Evolutionary conservation across 768 basidiomycete genomes (phyloP).

Genomic region (Dendrothele bispora): DNA sequence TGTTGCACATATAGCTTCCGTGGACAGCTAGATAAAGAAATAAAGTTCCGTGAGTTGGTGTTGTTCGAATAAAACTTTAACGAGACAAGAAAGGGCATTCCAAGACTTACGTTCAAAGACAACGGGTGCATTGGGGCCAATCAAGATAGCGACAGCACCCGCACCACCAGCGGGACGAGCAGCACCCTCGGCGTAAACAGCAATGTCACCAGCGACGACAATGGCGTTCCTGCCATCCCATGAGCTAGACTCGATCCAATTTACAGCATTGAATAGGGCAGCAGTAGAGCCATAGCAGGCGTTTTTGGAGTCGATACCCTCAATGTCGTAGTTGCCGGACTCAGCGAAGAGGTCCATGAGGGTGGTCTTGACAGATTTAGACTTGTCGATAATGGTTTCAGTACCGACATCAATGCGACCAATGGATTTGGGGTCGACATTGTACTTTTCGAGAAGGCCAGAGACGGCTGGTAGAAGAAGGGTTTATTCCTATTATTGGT

Average conservation of each 20-base stretch:
- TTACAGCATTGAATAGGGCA: constrained; percentile 96
- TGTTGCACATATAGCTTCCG: constrained; percentile 96
- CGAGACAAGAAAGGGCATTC: constrained; percentile 2
- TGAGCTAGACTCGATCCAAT: constrained; percentile 94
- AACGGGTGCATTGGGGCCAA: constrained; percentile 94
- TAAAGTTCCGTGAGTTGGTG: no score
- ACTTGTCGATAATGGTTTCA: constrained; percentile 99
- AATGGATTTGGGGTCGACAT: constrained; percentile 94
- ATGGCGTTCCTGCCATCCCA: constrained; percentile 99
- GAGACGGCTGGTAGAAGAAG: constrained; percentile 64
- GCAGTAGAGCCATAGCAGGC: constrained; percentile 99
- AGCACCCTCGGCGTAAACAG: constrained; percentile 94
- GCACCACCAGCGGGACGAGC: constrained; percentile 97
- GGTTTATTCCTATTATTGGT: constrained; percentile 6
- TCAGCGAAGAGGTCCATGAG: constrained; percentile 97
- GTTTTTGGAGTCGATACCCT: constrained; percentile 99
- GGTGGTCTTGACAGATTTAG: constrained; percentile 96
- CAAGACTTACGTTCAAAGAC: constrained; percentile 85
- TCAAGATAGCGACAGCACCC: constrained; percentile 91
- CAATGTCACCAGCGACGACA: constrained; percentile 95
- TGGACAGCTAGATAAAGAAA: constrained; percentile 76
- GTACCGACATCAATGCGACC: constrained; percentile 98
- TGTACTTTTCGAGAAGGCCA: constrained; percentile 89
- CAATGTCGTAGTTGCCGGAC: constrained; percentile 93
- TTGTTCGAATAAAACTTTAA: constrained; percentile 4